Evolutionary conservation across 1,139 yeast species (phyloP).

Genomic region (Candida buenavistaensis): DNA sequence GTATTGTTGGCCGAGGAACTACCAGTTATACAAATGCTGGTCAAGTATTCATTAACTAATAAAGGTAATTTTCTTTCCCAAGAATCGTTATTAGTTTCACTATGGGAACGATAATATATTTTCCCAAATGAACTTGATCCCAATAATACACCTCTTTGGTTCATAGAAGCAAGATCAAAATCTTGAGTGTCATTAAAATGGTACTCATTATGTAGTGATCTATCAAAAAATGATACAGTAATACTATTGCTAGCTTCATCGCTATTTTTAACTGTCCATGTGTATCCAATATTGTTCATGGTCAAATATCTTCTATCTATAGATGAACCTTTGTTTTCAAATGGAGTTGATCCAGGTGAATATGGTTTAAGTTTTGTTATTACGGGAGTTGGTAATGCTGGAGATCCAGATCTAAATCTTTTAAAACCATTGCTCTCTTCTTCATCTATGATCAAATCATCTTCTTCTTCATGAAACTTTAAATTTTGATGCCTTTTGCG

Average conservation of each 20-base stretch:
- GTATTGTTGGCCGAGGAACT: conserved; percentile 26
- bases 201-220: conserved; percentile 75
- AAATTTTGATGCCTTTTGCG: no score
- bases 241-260: conserved; percentile 54
- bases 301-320: conserved; percentile 69
- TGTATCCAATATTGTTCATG: conserved; percentile 80
- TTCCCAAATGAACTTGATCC: conserved; percentile 45
- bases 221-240: conserved; percentile 85
- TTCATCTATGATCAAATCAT: conserved; percentile 17
- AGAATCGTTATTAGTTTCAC: conserved; percentile 43
- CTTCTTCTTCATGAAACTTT: conserved; percentile 30
- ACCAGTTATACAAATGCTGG: conserved; percentile 33
- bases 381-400: not conserved
- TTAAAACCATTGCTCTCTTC: conserved; percentile 18
- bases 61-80: conserved; percentile 47
- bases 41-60: conserved; percentile 33
- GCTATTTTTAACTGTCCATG: conserved; percentile 66
- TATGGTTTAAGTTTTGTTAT: conserved; percentile 34
- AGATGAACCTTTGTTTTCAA: conserved; percentile 13
- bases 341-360: conserved; percentile 87
- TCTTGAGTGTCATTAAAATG: conserved; percentile 77
- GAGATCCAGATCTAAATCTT: conserved; percentile 6
- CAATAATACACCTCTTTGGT: conserved; percentile 63
- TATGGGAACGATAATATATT: conserved; percentile 43
- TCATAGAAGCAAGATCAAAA: conserved; percentile 76